Evolutionary conservation across 768 basidiomycete species (phyloP).

Genomic region (Lentinula sp.): DNA sequence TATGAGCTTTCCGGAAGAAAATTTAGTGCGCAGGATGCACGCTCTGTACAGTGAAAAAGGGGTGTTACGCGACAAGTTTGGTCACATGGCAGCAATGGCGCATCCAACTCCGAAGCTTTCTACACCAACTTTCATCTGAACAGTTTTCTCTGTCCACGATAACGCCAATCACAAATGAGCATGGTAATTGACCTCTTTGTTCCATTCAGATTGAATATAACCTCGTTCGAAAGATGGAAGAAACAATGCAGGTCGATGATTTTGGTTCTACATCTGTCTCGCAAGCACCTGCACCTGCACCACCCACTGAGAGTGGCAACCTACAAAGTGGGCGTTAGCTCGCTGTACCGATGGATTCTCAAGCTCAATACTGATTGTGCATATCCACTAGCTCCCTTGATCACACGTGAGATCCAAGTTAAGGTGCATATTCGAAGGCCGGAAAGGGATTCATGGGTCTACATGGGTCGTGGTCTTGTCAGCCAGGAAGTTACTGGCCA

Average conservation of each 20-base stretch:
- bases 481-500: slow-evolving; percentile 72
- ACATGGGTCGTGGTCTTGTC: slow-evolving; percentile 73
- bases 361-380: slow-evolving; percentile 2
- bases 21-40: neutral
- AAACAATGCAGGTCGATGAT: slow-evolving; percentile 41
- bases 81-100: neutral
- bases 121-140: neutral
- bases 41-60: neutral
- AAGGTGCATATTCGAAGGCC: slow-evolving; percentile 81
- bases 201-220: neutral
- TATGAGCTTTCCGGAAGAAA: no score
- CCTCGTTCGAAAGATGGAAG: slow-evolving; percentile 23
- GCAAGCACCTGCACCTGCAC: slow-evolving; percentile 7
- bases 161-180: neutral
- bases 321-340: slow-evolving; percentile 9
- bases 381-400: slow-evolving; percentile 13
- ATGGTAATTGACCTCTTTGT: neutral
- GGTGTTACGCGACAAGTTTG: neutral
- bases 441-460: slow-evolving; percentile 75
- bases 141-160: neutral
- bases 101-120: neutral
- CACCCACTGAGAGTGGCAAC: slow-evolving; percentile 13
- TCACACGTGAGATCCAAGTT: slow-evolving; percentile 62
- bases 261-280: slow-evolving; percentile 15
- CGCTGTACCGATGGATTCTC: neutral